Evolutionary conservation across 495 filamentous ascomycete genomes (phyloP), one percentile per base, ranked within the genome.

Genomic region (Hypomontagnella monticulosa): DNA sequence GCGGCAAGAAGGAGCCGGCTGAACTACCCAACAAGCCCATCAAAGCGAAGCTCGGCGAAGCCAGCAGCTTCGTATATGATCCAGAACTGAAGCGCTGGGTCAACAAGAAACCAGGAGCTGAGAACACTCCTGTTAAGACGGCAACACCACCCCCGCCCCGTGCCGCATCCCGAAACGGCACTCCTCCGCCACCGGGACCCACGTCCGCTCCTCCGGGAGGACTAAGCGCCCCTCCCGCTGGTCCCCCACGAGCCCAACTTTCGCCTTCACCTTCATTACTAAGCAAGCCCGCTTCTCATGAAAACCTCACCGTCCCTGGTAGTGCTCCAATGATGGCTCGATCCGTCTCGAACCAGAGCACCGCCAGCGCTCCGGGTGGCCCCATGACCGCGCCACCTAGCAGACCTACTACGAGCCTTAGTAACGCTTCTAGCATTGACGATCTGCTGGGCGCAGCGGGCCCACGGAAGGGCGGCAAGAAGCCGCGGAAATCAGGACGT

Each of bases 21-120:
- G 72, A 76, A 30, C 74, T 69, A 30, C 74, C 81, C 4, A 87
- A 88, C 61, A 85, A 87, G 40, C 93, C 95, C 41, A 94, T 97
- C 77, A 87, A 85, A 69, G 96, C 96, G 48, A 98, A 99, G 72
- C 87, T 99, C 23, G 96, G 96, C 59, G 96, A 99, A 75, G 89
- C 94, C 68, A 95, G 84, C 71, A 91, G 86, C 9, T 98, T 99
- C 78, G 89, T 93, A 65, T 99, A 94, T 64, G 96, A 99, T 75
- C 88, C 91, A 3, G 91, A 97, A 16, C 83, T 97, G 54, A 96
- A 96, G 82, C 92, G 94, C 72, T 99, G 96, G 96, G 85, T 99
- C 76, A 97, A 99, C 77, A 97, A 97, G 81, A 97, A 97, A 73
- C 89, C 87, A 12, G 80, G 87, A 14, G 75, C 80, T n/a, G 81